Percentiles rank a stretch among this genome's conserved stretches.
These are phyloP conservation scores for Hemileccinum impolitum DNA, from an alignment of 768 basidiomycete genomes.

Conservation along the genomic window DNA sequence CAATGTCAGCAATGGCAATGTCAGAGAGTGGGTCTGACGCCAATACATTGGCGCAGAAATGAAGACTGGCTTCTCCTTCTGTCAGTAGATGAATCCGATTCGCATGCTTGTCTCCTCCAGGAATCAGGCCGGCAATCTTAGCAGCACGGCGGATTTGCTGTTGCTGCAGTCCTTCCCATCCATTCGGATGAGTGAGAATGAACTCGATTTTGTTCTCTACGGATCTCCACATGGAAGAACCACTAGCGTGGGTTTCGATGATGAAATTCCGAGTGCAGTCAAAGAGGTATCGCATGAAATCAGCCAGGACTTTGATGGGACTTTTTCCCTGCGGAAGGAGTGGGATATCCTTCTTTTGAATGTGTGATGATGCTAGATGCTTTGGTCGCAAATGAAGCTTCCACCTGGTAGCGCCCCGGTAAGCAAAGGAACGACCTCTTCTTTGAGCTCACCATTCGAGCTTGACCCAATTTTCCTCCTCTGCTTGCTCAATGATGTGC, in stretches of 20 bases:
- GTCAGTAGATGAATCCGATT: slow-evolving; percentile 23
- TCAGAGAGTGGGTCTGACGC: slow-evolving; percentile 27
- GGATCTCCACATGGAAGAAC: slow-evolving; percentile 19
- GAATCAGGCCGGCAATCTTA: slow-evolving; percentile 20
- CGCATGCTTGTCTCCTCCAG: slow-evolving; percentile 7
- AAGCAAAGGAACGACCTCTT: no score
- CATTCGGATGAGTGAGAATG: slow-evolving; percentile 29
- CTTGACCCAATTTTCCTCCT: slow-evolving; percentile 23
- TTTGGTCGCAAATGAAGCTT: slow-evolving; percentile 35
- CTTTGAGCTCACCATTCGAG: slow-evolving; percentile 39
- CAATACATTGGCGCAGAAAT: slow-evolving; percentile 42
- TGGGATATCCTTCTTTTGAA: slow-evolving; percentile 18
- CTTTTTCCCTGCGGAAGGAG: slow-evolving; percentile 19
- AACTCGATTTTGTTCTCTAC: slow-evolving; percentile 19
- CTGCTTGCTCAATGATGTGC: no score
- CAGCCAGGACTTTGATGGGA: slow-evolving; percentile 20
- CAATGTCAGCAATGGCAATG: not conserved
- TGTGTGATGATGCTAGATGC: slow-evolving; percentile 23
- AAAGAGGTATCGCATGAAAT: slow-evolving; percentile 30
- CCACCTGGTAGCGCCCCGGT: slow-evolving; percentile 19
- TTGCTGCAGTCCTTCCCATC: slow-evolving; percentile 30
- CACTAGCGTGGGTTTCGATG: slow-evolving; percentile 26
- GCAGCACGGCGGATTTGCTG: slow-evolving; percentile 25
- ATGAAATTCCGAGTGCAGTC: slow-evolving; percentile 21
- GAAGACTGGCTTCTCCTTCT: slow-evolving; percentile 26